Evolutionary conservation across 2,329 filamentous ascomycete genomes (phyloP).

Genomic region (Fusarium abutilonis): DNA sequence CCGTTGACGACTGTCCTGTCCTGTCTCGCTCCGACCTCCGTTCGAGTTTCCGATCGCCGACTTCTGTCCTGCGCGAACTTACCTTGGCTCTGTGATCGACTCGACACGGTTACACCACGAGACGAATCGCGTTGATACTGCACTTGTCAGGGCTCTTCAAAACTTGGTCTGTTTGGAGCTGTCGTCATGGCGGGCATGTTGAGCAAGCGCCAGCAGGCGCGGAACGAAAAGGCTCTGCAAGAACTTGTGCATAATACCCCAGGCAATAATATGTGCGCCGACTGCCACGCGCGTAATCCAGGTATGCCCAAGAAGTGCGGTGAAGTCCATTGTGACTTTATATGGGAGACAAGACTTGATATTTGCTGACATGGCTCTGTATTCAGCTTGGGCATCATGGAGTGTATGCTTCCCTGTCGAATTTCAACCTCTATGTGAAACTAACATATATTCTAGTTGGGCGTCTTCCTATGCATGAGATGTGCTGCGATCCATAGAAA

Average conservation of each 20-base stretch:
- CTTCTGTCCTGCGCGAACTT: conserved; percentile 25
- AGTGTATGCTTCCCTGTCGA: conserved; percentile 69
- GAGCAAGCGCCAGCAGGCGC: conserved; percentile 97
- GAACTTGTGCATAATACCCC: conserved; percentile 84
- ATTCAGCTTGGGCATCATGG: conserved; percentile 92
- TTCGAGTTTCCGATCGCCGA: conserved; percentile 22
- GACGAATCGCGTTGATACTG: conserved; percentile 16
- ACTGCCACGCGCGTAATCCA: conserved; percentile 92
- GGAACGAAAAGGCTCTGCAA: conserved; percentile 91
- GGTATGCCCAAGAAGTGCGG: conserved; percentile 63
- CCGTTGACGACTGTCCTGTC: conserved; percentile 24
- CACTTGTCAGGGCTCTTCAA: conserved; percentile 7
- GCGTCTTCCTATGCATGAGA: conserved; percentile 96
- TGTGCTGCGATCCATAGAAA: conserved; percentile 96
- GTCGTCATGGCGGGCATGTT: conserved; percentile 73
- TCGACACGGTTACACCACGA: conserved; percentile 36
- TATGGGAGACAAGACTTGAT: conserved; percentile 1
- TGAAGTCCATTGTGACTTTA: conserved; percentile 5
- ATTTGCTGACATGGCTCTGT: conserved; percentile 44
- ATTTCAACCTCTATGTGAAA: conserved; percentile 7
- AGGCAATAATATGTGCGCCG: conserved; percentile 93
- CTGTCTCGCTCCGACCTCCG: conserved; percentile 28
- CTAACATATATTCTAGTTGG: conserved; percentile 68
- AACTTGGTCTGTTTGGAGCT: conserved; percentile 9
- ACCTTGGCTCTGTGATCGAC: conserved; percentile 27